Evolutionary conservation across 2,329 filamentous ascomycete species (phyloP).

Genomic region (Fusarium xyrophilum): DNA sequence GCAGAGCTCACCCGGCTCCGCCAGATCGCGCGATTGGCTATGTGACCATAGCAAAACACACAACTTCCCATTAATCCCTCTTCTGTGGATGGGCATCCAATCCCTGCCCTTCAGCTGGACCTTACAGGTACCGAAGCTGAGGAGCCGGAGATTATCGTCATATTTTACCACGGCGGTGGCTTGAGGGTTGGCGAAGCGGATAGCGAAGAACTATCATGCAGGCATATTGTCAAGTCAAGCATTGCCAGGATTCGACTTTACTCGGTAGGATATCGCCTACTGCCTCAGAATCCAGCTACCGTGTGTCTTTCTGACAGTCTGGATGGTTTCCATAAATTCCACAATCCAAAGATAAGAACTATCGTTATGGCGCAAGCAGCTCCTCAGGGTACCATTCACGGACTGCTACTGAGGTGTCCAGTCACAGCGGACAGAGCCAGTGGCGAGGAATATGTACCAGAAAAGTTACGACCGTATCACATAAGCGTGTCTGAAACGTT

Average conservation of each 20-base stretch:
- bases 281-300: slow-evolving; percentile 50
- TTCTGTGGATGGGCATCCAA: slow-evolving; percentile 43
- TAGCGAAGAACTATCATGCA: slow-evolving; percentile 57
- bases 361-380: slow-evolving; percentile 49
- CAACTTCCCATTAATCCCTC: too few species aligned
- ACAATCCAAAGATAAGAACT: slow-evolving; percentile 29
- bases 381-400: slow-evolving; percentile 43
- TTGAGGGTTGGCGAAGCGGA: slow-evolving; percentile 57
- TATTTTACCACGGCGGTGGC: slow-evolving; percentile 59
- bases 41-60: too few species aligned
- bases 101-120: slow-evolving; percentile 49
- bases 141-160: slow-evolving; percentile 41
- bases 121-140: slow-evolving; percentile 14
- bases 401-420: slow-evolving; percentile 56
- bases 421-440: slow-evolving; percentile 55
- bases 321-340: slow-evolving; percentile 44
- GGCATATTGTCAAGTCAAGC: slow-evolving; percentile 48
- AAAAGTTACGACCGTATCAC: slow-evolving; percentile 47
- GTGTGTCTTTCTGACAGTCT: slow-evolving; percentile 53
- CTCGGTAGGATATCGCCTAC: slow-evolving; percentile 56
- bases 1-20: too few species aligned
- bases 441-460: slow-evolving; percentile 48
- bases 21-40: too few species aligned
- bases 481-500: slow-evolving; percentile 51
- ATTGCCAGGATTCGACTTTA: slow-evolving; percentile 46